Base-by-base conservation (phyloP, 768 basidiomycete species). In the Trametes gibbosa region DNA sequence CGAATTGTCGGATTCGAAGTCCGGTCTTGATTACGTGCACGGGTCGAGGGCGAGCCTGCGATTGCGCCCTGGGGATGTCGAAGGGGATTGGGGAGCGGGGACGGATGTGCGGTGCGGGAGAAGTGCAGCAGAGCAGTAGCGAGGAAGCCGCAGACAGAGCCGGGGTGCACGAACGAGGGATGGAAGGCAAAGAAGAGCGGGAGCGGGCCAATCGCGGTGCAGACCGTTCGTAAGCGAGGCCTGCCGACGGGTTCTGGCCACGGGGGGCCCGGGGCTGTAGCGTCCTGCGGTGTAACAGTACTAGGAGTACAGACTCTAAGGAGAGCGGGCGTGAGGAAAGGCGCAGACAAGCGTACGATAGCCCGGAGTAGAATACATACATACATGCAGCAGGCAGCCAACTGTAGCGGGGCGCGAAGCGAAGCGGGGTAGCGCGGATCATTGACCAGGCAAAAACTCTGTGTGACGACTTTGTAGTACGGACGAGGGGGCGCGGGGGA, bases 321-420 rank as follows among this genome's bases (percentile, higher is more conserved):
- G 37, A 8, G 51, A 27, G 49, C 49, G 12, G 34, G 41, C 23
- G 55, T 50, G 49, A 58, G 49, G 56, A 58, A 50, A 40, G 29
- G 17, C 19, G 24, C 32, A 32, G 19, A 23, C 45, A 40, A 45
- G 50, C 56, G 50, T 58, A 52, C 50, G 56, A 58, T 58, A 58
- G 39, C 50, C 41, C 29, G 42, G 35, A 51, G 56, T 52, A 58
- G 56, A 46, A 51, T 48, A 56, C 49, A 51, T 51, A 58, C 50
- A 58, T 17, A 57, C 41, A 58, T 17, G 49, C 29, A 19, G 43
- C 53, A 45, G 41, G 6, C n/a, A 23, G 17, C 13, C 29, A 32
- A 10, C 29, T 4, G 29, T 10, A 32, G 29, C 29, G 42, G 8
- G 8, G 47, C 25, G 25, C 29, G 37, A 9, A 53, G 34, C 40